Evolutionary conservation across 2,329 filamentous ascomycete genomes (phyloP).

Genomic region (Neurospora sp.): DNA sequence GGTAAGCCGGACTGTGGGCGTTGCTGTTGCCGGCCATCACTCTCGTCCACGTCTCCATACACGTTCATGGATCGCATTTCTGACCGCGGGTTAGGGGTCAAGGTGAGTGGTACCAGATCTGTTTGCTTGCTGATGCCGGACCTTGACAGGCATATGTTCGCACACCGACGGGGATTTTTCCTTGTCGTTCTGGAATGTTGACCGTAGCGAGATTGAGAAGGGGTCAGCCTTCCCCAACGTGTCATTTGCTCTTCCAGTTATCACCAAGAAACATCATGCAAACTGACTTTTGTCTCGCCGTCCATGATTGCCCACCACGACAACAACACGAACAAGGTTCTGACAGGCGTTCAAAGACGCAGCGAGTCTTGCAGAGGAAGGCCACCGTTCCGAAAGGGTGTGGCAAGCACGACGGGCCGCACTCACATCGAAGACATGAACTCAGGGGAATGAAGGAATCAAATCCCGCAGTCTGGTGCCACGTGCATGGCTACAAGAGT

Average conservation of each 20-base stretch:
- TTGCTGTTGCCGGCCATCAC: not conserved
- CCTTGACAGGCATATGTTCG: not conserved
- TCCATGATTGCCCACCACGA: not conserved
- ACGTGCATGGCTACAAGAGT: not conserved
- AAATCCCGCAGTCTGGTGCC: not conserved
- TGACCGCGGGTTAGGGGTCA: not conserved
- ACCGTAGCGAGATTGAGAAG: not conserved
- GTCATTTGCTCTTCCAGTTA: not conserved
- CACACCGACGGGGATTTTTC: not conserved
- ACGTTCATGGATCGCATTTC: not conserved
- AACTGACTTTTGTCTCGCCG: not conserved
- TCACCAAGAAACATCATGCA: not conserved
- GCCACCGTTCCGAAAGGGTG: not conserved
- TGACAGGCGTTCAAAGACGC: not conserved
- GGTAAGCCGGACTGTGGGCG: not conserved
- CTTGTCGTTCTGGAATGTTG: not conserved
- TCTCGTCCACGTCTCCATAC: not conserved
- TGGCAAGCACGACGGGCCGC: not conserved
- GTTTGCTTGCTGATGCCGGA: not conserved
- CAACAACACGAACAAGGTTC: not conserved
- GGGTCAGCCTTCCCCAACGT: not conserved
- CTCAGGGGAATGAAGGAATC: not conserved
- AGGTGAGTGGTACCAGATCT: not conserved
- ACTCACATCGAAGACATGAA: not conserved
- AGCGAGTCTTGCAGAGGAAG: not conserved